Evolutionary conservation across 768 basidiomycete species (phyloP), one percentile per base, ranked within the genome.

Genomic region (Exsudoporus frostii): DNA sequence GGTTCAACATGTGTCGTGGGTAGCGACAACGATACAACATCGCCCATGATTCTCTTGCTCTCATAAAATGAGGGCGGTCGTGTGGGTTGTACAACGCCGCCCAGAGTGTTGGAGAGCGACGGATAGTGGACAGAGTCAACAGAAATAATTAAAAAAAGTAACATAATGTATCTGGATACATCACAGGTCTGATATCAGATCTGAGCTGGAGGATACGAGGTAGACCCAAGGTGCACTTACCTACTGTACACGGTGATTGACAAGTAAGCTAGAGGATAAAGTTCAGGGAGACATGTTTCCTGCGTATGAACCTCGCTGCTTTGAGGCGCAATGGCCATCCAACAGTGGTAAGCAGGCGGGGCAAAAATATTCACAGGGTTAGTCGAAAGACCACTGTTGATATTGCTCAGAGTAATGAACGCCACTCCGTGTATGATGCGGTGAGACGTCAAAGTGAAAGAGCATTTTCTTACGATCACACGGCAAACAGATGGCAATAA

Each of bases 81-180:
- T 84, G 85, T 92, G 69, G 72, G 68, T 66, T 62, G 54, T 70
- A 55, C 60, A 62, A 84, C 86, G 86, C 80, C 82, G 84, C 81
- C 86, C 93, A 95, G 93, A 95, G 93, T 96, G 93, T 95, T 81
- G 81, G 81, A 81, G 91, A 96, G 92, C 93, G 67, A 49, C 25
- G 4, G 33, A 27, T 15, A 22, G 6, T 15, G 22, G 59, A 50
- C 27, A 50, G 20, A 22, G 6, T 15, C 19, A 60, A 50, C 27
- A 50, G 20, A 24, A 4, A 48, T 6, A 13, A 49, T 2, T 41
- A 14, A 46, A 8, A 46, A 8, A 44, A 14, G 19, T 3, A 45
- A 50, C 2, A 34, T 25, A 41, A n/a, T 53, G 3, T 51, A 51
- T 53, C 64, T 17, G 29, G 10, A 51, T 43, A 20, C 7, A 50